Evolutionary conservation across 31 red algal species (phyloP).

Genomic region (Endocladia muricata): DNA sequence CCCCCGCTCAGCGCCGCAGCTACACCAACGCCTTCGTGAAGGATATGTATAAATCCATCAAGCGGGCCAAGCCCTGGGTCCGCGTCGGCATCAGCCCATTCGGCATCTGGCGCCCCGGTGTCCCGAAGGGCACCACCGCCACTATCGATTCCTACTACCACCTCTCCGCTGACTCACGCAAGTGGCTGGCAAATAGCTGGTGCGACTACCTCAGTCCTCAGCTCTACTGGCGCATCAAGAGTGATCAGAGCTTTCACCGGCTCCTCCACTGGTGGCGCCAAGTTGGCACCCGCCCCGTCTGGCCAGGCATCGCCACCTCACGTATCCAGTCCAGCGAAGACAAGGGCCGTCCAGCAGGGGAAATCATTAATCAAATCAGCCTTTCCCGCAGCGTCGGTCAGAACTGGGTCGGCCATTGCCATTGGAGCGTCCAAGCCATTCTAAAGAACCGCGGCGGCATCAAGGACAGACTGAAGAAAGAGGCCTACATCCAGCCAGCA

Average conservation of each 20-base stretch:
- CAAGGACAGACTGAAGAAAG: not conserved
- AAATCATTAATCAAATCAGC: not conserved
- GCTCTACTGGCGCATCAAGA: slow-evolving; percentile 2
- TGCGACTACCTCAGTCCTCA: slow-evolving; percentile 9
- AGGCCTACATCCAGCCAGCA: not conserved
- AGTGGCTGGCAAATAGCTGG: not conserved
- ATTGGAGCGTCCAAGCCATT: not conserved
- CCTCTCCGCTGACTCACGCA: slow-evolving; percentile 12
- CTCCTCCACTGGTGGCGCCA: slow-evolving; percentile 9
- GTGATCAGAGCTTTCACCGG: not conserved
- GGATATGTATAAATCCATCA: slow-evolving; percentile 5
- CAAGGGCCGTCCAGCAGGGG: not conserved
- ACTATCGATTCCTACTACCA: not conserved
- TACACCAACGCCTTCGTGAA: not conserved
- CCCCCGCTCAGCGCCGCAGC: not conserved
- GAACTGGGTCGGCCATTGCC: slow-evolving; percentile 5
- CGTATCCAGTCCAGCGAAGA: slow-evolving; percentile 2
- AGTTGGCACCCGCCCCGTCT: slow-evolving; percentile 1
- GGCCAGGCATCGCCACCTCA: slow-evolving; percentile 8
- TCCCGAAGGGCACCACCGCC: slow-evolving; percentile 1
- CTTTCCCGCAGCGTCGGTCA: not conserved
- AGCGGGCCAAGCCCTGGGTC: not conserved
- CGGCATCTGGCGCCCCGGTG: slow-evolving; percentile 5
- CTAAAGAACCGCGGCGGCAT: not conserved
- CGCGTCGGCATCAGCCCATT: slow-evolving; percentile 19